Evolutionary conservation across 1,139 yeast genomes (phyloP), one percentile per base, ranked within the genome.

Genomic region (Spencermartinsiella ligniputridi): DNA sequence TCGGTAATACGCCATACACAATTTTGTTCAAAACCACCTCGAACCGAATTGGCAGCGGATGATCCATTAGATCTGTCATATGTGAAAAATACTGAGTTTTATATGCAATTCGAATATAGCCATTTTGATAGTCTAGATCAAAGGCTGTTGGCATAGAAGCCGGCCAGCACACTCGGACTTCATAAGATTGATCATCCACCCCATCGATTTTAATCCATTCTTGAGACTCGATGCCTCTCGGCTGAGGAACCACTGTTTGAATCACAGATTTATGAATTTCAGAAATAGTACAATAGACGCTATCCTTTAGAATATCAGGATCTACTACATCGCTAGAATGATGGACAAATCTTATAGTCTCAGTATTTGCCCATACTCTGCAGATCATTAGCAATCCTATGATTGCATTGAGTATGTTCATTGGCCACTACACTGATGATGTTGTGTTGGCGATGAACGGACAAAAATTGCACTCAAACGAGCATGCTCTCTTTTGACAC

Each of bases 131-230:
- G 8, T 35, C 37, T 5, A 66, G 40, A 2, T 46, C 43, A 21
- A 65, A 50, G 22, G 54, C 56, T 1, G 63, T 58, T 1, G 70
- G 69, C 24, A 49, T 46, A 12, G 65, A 54, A 1, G 70, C 69
- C 1, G 69, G 65, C 69, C 69, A 66, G 52, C 66, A 62, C 3
- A 66, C 59, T 17, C 66, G 52, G 13, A 54, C 61, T 35, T 63
- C 60, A 47, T 64, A 66, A 45, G 24, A 20, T 19, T 32, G 21
- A 15, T 29, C 37, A 18, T 19, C 30, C 5, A 16, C 42, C 13
- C 39, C 19, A 16, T 37, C 40, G 34, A 46, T 40, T 16, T 38
- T 27, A 19, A 46, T 40, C 40, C 40, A 40, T 15, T 27, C 37
- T 3, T 35, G 29, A 3, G 32, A 27, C 15, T 11, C 32, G 15